phyloP scores from a whole-genome alignment of 192 early-diverging fungal species.

The Mortierella claussenii region DNA sequence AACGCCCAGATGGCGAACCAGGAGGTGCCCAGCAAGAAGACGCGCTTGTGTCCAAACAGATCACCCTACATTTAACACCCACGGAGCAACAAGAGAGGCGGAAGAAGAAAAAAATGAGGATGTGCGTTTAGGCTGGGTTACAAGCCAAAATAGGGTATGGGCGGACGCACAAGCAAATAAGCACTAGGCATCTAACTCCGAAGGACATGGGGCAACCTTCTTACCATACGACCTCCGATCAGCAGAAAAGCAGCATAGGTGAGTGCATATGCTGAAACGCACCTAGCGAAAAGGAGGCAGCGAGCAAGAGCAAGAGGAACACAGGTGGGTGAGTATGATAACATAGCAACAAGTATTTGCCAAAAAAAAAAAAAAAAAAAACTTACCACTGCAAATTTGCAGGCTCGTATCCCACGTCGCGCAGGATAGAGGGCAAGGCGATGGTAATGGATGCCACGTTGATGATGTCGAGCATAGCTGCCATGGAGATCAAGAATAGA shows the following conservation, averaged over 20 bases:
- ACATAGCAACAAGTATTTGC: neutral
- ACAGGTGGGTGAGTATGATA: too few relatives aligned
- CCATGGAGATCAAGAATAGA: slow-evolving; percentile 26
- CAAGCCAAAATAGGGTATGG: too few relatives aligned
- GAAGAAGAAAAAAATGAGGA: neutral
- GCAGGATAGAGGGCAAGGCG: slow-evolving; percentile 23
- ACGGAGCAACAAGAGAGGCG: too few relatives aligned
- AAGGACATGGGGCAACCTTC: neutral
- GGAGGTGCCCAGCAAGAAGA: slow-evolving; percentile 23
- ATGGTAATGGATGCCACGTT: slow-evolving; percentile 38
- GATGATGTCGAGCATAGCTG: slow-evolving; percentile 35
- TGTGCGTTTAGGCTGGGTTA: too few relatives aligned
- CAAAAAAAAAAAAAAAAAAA: neutral
- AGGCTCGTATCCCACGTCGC: slow-evolving; percentile 22
- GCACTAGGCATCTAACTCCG: too few relatives aligned
- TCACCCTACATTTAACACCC: slow-evolving; percentile 41
- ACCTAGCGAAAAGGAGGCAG: slow-evolving; percentile 2
- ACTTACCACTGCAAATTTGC: slow-evolving; percentile 36
- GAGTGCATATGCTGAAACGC: slow-evolving; percentile 23
- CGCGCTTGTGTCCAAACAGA: slow-evolving; percentile 30
- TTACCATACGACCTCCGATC: slow-evolving; percentile 28
- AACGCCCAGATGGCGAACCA: slow-evolving; percentile 33
- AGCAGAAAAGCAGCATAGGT: slow-evolving; percentile 23
- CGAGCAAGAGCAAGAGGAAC: neutral
- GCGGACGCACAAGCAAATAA: too few relatives aligned